Base-by-base conservation (phyloP, 768 basidiomycete species). In the Rhodosporidiobolus sp. region DNA sequence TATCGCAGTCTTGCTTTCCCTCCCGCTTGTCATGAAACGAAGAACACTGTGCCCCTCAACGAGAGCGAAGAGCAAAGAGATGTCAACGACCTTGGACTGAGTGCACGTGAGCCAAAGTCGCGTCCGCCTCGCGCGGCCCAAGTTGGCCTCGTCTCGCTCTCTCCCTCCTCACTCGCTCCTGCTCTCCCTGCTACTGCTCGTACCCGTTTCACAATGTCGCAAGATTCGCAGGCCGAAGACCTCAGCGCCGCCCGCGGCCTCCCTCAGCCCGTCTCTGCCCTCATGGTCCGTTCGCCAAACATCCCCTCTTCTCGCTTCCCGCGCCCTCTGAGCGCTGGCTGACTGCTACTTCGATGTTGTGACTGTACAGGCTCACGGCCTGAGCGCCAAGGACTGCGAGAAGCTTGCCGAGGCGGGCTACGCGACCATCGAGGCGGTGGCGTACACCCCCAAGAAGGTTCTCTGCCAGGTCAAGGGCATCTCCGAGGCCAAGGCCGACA, bases 401-500 rank as follows among this genome's bases (percentile, higher is more conserved):
- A 98, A 98, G 81, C 88, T 99, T 58, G 81, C 87, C 20, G 94
- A 96, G 62, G 92, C 91, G 43, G 96, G 96, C 20, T 86, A 91
- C 70, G 87, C 95, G 81, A 98, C 96, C 4, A 88, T 99, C 74
- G 96, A 99, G 80, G 87, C 92, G 24, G 92, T 98, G 62, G 94
- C 93, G 46, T 97, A 94, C 79, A 97, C 94, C 0, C 92, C 95
- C 22, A 96, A 97, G 86, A 98, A 97, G 83, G 7, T 60, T 63
- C 83, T 98, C 46, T 86, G 91, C 69, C 86, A 87, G 9, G 94
- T 98, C 77, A 98, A 97, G 81, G 96, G 96, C 17, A 96, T 99
- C 58, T 94, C 92, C 34, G 96, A 99, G 77, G 86, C 89, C 73
- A 99, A 98, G 80, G 96, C 96, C 3, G 96, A 99, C 80, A 98